Conservation (phyloP, 768 basidiomycete genomes). For the Russula foetens region DNA sequence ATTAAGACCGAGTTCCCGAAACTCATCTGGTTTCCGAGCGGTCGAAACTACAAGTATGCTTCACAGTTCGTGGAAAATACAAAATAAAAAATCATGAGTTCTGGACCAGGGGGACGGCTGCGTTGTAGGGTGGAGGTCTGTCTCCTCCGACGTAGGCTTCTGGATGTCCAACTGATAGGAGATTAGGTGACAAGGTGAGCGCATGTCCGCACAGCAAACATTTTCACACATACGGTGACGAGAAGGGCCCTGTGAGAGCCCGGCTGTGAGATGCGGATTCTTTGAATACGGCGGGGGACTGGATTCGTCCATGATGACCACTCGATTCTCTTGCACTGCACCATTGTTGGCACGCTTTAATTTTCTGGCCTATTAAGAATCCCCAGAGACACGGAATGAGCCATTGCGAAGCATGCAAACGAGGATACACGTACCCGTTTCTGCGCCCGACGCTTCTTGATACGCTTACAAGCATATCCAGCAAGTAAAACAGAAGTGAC, state of each 20-base stretch:
- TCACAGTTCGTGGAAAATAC: too few species aligned
- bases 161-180: neutral
- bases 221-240: neutral
- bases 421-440: neutral
- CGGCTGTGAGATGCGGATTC: neutral
- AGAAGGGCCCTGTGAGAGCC: neutral
- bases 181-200: neutral
- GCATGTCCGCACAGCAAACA: neutral
- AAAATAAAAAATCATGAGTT: neutral
- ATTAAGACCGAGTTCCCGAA: too few species aligned
- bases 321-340: neutral
- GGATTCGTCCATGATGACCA: neutral
- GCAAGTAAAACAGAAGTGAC: neutral
- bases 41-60: too few species aligned
- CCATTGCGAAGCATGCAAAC: neutral
- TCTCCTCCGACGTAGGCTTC: neutral
- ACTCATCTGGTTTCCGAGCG: too few species aligned
- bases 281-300: neutral
- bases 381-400: neutral
- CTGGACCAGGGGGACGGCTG: neutral
- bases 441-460: neutral
- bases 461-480: neutral
- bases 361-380: neutral
- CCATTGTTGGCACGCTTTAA: neutral
- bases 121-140: neutral